Conservation (phyloP, 106 monocot species). For the Acanthochlamys bracteata region DNA sequence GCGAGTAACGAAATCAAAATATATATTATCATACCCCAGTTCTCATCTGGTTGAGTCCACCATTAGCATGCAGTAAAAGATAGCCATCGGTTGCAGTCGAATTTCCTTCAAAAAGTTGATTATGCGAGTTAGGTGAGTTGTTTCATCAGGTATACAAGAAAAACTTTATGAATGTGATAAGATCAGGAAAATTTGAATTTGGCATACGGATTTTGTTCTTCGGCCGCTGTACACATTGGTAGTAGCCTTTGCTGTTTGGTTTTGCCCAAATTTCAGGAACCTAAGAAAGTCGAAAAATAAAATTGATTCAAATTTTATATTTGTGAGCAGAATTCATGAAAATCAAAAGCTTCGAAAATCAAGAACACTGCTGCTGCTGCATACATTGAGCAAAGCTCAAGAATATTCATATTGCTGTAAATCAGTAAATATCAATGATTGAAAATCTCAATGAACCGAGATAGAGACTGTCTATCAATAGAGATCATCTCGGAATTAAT, state of each 20-base stretch:
- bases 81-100: conserved; percentile 39
- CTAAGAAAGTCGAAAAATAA: conserved; percentile 10
- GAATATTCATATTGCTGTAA: too few species aligned
- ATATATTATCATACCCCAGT: conserved; percentile 54
- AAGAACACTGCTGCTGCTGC: too few species aligned
- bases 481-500: too few species aligned
- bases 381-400: too few species aligned
- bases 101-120: too few species aligned
- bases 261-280: conserved; percentile 40
- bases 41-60: conserved; percentile 93
- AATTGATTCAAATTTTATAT: neutral
- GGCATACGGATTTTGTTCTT: conserved; percentile 30
- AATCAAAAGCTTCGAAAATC: neutral
- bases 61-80: conserved; percentile 68
- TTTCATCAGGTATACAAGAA: too few species aligned
- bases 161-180: too few species aligned
- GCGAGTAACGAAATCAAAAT: too few species aligned
- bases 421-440: too few species aligned
- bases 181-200: neutral
- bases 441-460: too few species aligned
- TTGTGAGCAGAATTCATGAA: neutral
- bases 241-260: conserved; percentile 21
- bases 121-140: too few species aligned
- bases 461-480: too few species aligned
- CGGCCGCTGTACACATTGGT: conserved; percentile 39